Evolutionary conservation across 2,329 filamentous ascomycete species (phyloP).

Genomic region (Fusarium stilboides): DNA sequence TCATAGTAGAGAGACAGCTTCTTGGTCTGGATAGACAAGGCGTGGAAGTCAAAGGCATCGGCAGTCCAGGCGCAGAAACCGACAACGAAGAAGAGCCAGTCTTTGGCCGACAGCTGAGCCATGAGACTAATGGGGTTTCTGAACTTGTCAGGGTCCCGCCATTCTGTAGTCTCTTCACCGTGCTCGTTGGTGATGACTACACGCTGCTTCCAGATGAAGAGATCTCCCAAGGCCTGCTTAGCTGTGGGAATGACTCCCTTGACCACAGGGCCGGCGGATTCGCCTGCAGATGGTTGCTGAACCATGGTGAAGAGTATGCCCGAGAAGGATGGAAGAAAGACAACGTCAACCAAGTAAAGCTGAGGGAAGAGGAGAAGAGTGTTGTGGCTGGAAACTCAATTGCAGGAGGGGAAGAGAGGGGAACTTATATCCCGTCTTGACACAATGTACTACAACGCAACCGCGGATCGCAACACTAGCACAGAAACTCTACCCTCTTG

Average conservation of each 20-base stretch:
- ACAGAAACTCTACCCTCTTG: not conserved
- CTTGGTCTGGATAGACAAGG: constrained; percentile 82
- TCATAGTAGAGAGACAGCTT: constrained; percentile 72
- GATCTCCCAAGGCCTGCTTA: constrained; percentile 74
- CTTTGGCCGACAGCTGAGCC: constrained; percentile 72
- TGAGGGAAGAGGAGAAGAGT: not conserved
- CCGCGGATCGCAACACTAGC: constrained; percentile 11
- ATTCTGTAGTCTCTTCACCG: constrained; percentile 77
- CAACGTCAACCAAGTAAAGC: not conserved
- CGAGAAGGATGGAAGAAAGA: not conserved
- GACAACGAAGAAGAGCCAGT: constrained; percentile 84
- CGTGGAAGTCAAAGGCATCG: constrained; percentile 88
- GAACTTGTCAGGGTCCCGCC: constrained; percentile 76
- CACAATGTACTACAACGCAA: not conserved
- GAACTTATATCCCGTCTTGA: constrained; percentile 23
- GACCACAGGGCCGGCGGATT: constrained; percentile 76
- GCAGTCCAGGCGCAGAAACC: constrained; percentile 84
- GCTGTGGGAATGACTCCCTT: constrained; percentile 76
- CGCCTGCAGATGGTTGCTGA: constrained; percentile 48
- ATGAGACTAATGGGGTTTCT: constrained; percentile 80
- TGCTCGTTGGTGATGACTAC: constrained; percentile 75
- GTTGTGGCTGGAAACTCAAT: not conserved
- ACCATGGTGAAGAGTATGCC: constrained; percentile 9
- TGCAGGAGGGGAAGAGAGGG: not conserved
- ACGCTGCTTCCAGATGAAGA: constrained; percentile 82